These are phyloP conservation scores for Phytopythium helicoides DNA, from an alignment of 352 stramenopile genomes.

Conservation along the genomic window DNA sequence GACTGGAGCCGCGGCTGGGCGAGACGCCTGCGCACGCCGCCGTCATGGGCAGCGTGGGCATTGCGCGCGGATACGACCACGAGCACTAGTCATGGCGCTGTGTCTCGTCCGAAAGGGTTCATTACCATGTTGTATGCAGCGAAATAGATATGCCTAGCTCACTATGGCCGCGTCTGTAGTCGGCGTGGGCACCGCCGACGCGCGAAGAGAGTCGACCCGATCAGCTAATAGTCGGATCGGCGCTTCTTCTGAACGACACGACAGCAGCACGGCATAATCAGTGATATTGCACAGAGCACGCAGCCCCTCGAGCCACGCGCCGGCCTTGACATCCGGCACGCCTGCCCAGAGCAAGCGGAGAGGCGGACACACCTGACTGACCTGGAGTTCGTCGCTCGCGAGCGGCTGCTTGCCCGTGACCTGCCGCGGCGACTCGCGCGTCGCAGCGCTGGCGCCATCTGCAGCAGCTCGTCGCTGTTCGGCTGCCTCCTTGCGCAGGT, in stretches of 20 bases:
- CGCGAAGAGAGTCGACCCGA: neutral
- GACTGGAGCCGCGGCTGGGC: slow-evolving; percentile 78
- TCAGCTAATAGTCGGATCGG: slow-evolving; percentile 51
- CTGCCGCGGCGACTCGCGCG: slow-evolving; percentile 18
- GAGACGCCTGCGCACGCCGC: slow-evolving; percentile 78
- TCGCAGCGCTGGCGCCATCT: slow-evolving; percentile 5
- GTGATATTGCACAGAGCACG: slow-evolving; percentile 7
- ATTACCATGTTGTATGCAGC: neutral
- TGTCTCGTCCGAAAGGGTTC: neutral
- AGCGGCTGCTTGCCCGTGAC: slow-evolving; percentile 57
- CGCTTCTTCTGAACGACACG: slow-evolving; percentile 51
- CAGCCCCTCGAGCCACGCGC: neutral
- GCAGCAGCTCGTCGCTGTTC: neutral
- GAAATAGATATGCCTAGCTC: slow-evolving; percentile 9
- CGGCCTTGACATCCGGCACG: neutral
- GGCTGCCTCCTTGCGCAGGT: slow-evolving; percentile 74
- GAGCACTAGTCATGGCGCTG: slow-evolving; percentile 27
- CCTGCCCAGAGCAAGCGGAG: neutral
- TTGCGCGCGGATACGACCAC: slow-evolving; percentile 74
- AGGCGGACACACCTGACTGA: slow-evolving; percentile 61
- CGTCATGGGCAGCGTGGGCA: slow-evolving; percentile 68
- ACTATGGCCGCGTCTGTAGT: neutral
- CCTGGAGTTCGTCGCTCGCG: slow-evolving; percentile 48
- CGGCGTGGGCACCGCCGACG: neutral
- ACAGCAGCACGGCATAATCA: slow-evolving; percentile 2